Conservation (phyloP, 73 alveolate genomes). For the Tetrahymena elliotti region DNA sequence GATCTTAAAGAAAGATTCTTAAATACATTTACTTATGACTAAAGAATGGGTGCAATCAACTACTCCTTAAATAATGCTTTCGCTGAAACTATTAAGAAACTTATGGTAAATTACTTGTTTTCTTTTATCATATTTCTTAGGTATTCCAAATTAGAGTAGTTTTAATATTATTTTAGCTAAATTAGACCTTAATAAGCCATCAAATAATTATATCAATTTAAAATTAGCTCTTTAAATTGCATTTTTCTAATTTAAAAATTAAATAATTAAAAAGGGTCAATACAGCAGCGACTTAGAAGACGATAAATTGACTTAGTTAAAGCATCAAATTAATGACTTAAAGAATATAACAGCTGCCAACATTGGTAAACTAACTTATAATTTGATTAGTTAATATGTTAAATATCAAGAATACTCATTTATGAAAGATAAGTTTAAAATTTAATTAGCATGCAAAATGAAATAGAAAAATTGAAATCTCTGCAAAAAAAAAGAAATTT, state of each 20-base stretch:
- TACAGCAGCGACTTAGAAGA: not conserved
- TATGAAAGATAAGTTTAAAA: not conserved
- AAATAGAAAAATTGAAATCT: too few relatives aligned
- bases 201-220: too few relatives aligned
- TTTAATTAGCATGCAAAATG: not conserved
- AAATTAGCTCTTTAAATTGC: not conserved
- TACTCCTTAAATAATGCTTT: not conserved
- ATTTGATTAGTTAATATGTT: too few relatives aligned
- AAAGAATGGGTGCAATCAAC: not conserved
- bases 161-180: too few relatives aligned
- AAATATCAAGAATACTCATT: not conserved
- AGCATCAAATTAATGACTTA: not conserved
- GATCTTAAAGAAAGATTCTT: constrained; percentile 20
- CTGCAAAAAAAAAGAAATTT: too few relatives aligned
- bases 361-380: not conserved
- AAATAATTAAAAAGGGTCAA: not conserved
- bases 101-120: not conserved
- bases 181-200: too few relatives aligned
- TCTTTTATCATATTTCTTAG: not conserved
- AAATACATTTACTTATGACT: not conserved
- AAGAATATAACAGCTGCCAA: not conserved
- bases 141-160: too few relatives aligned
- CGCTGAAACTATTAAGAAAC: not conserved
- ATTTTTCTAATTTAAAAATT: too few relatives aligned
- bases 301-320: not conserved